phyloP scores from a whole-genome alignment of 2,329 filamentous ascomycete genomes.

The Chaetomiaceae sp. region DNA sequence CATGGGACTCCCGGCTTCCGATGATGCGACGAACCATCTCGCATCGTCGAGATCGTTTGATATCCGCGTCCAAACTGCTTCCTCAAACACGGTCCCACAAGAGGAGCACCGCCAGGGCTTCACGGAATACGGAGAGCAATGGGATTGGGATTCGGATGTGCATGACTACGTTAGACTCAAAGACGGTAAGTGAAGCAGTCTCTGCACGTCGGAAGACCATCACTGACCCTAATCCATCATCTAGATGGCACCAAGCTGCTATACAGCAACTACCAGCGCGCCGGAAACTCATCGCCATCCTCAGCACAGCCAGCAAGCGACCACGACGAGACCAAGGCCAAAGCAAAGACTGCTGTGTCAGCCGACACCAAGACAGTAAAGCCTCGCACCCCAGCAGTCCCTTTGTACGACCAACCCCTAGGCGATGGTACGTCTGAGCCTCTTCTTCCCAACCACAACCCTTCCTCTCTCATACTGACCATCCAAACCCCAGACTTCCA shows the following conservation, averaged over 20 bases:
- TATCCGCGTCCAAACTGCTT: background rate
- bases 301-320: background rate
- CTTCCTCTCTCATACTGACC: no score
- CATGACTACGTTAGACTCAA: slow-evolving; percentile 3
- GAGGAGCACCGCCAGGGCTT: background rate
- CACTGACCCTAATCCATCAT: background rate
- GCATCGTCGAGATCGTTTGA: background rate
- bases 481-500: slow-evolving; percentile 21
- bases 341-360: background rate
- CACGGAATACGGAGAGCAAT: slow-evolving; percentile 13
- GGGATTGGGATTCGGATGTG: slow-evolving; percentile 5
- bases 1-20: background rate
- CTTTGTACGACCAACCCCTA: slow-evolving; percentile 7
- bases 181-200: background rate
- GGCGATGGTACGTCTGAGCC: slow-evolving; percentile 18
- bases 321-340: background rate
- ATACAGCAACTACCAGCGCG: slow-evolving; percentile 11
- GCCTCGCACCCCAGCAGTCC: background rate
- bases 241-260: slow-evolving; percentile 5
- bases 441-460: no score
- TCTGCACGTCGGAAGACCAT: no score
- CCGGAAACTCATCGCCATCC: background rate
- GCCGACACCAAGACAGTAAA: background rate
- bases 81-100: background rate
- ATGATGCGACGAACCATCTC: background rate